Evolutionary conservation across 768 basidiomycete species (phyloP), one percentile per base, ranked within the genome.

Genomic region (Nidularia pulvinata): DNA sequence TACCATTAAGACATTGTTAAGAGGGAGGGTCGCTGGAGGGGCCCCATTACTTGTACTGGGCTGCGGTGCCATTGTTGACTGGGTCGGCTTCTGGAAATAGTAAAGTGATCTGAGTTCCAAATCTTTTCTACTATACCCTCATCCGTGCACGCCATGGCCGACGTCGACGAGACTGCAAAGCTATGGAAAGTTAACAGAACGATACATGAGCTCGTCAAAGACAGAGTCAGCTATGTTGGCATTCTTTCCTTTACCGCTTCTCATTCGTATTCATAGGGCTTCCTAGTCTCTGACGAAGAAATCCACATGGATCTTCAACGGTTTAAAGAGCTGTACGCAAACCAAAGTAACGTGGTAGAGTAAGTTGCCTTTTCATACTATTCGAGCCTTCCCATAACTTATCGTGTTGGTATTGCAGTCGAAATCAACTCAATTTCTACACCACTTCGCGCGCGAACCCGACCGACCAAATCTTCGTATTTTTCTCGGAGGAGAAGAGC

Each of bases 161-260:
- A 91, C 61, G 72, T 73, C 62, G 89, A 92, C 73, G 91, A 93
- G 69, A 83, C 87, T 56, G 89, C 95, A 54, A 87, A 86, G 65
- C 80, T 98, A 65, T 98, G 95, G 93, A 90, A 95, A 65, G 95
- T 98, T 57, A 94, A 94, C 71, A 77, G 93, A 62, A 98, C 97
- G 48, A 89, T 98, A 43, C 95, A 98, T 67, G 96, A 99, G 72
- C 86, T 99, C 50, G 93, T 95, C 57, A 85, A 87, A 68, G 96
- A 99, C 70, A 85, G 97, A 78, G 97, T 98, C 57, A 73, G 81
- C 66, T 44, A 46, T 56, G 39, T 56, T 55, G 53, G 39, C 48
- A 46, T 53, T 49, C 49, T 25, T 37, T 46, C 32, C 42, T 59
- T 53, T 34, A 46, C 53, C 42, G 48, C 48, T 65, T 66, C 66